phyloP scores from a whole-genome alignment of 2,329 filamentous ascomycete species.

The Aschersonia sp. region DNA sequence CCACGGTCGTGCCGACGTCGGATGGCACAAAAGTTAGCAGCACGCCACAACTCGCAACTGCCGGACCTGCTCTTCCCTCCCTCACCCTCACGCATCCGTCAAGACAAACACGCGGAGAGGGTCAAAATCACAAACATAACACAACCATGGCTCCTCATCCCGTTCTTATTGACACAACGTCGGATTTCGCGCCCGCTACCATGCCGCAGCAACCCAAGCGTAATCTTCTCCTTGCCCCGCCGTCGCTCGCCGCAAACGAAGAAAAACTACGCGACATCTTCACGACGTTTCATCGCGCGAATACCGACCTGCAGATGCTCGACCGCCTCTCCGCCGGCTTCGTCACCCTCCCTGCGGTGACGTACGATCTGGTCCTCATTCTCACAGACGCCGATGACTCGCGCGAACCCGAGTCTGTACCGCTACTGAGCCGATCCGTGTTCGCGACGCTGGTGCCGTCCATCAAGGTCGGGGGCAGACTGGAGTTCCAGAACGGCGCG shows the following conservation, averaged over 20 bases:
- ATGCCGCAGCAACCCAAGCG: conserved; percentile 20
- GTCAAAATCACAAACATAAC: neutral
- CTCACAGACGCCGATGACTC: conserved; percentile 65
- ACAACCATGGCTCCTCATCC: conserved; percentile 34
- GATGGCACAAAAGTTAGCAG: too few relatives aligned
- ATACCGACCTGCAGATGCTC: conserved; percentile 92
- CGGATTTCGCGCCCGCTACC: conserved; percentile 31
- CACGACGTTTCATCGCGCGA: conserved; percentile 55
- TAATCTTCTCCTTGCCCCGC: conserved; percentile 78
- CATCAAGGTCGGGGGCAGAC: conserved; percentile 52
- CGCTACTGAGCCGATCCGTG: conserved; percentile 51
- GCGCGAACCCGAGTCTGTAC: conserved; percentile 43
- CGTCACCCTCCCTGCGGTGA: conserved; percentile 57
- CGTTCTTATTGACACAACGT: conserved; percentile 39
- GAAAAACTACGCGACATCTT: conserved; percentile 61
- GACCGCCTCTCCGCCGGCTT: conserved; percentile 78
- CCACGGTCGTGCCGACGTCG: too few relatives aligned
- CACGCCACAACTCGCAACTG: too few relatives aligned
- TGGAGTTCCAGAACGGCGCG: conserved; percentile 51
- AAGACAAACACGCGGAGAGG: neutral
- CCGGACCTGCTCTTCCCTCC: too few relatives aligned
- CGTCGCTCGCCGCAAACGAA: conserved; percentile 76
- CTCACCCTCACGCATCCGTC: too few relatives aligned
- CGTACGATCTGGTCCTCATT: conserved; percentile 76
- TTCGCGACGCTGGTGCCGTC: conserved; percentile 56